Percentiles rank a stretch among this genome's conserved stretches.
phyloP scores from a whole-genome alignment of 1,284 basidiomycete species.

The Leucoagaricus sp. region DNA sequence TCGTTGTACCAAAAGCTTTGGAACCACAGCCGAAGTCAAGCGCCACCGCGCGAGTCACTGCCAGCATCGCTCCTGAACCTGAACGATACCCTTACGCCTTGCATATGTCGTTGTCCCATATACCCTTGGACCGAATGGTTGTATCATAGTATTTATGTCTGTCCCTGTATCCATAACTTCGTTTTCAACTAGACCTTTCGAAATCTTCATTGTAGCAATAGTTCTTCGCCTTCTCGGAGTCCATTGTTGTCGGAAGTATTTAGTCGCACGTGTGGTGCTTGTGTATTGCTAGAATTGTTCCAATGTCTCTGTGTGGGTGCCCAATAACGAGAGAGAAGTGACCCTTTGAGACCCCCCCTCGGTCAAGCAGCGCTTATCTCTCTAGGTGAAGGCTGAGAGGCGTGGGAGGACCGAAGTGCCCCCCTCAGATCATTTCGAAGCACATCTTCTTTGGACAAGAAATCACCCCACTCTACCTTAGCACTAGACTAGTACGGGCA shows the following conservation, averaged over 20 bases:
- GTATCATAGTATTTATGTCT: neutral
- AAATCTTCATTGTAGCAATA: neutral
- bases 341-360: neutral
- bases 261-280: neutral
- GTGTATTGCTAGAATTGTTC: neutral
- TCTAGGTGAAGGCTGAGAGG: neutral
- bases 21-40: conserved; percentile 8
- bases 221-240: neutral
- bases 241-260: neutral
- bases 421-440: neutral
- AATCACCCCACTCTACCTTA: neutral
- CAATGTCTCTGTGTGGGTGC: neutral
- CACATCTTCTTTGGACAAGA: neutral
- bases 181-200: neutral
- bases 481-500: neutral
- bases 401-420: neutral
- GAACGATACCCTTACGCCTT: neutral
- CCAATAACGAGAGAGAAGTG: neutral
- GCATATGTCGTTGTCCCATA: neutral
- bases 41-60: conserved; percentile 11
- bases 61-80: neutral
- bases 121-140: neutral
- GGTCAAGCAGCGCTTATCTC: neutral
- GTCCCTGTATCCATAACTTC: neutral
- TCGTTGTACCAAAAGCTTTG: conserved; percentile 3